Percentiles rank a stretch among this genome's conserved stretches.
Conservation (phyloP, 768 basidiomycete species). For the Coprinopsis sp. region DNA sequence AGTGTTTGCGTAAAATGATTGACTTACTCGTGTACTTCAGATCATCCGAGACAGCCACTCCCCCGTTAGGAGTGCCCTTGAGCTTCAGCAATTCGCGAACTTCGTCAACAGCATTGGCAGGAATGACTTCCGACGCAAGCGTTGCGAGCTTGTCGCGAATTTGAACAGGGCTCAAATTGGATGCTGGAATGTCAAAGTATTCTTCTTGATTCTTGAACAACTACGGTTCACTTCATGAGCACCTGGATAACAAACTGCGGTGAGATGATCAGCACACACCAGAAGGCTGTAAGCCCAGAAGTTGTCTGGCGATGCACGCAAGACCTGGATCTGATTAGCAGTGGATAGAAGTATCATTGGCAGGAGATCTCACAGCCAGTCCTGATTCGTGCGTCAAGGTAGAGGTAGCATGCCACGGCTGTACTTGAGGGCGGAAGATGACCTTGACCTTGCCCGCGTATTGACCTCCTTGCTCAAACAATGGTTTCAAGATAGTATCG, state of each 20-base stretch:
- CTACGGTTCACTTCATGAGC: slow-evolving; percentile 31
- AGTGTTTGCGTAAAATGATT: background rate
- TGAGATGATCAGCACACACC: slow-evolving; percentile 32
- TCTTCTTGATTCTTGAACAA: slow-evolving; percentile 71
- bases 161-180: slow-evolving; percentile 61
- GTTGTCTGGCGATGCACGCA: slow-evolving; percentile 63
- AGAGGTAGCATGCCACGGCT: slow-evolving; percentile 78
- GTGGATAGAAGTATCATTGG: background rate
- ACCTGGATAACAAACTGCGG: background rate
- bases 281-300: slow-evolving; percentile 76
- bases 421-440: slow-evolving; percentile 66
- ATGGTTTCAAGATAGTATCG: slow-evolving; percentile 55
- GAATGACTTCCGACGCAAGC: slow-evolving; percentile 53
- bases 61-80: slow-evolving; percentile 69
- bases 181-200: slow-evolving; percentile 76
- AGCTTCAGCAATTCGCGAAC: slow-evolving; percentile 61
- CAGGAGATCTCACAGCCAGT: slow-evolving; percentile 53
- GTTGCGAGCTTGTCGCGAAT: slow-evolving; percentile 69
- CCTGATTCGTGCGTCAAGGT: slow-evolving; percentile 78
- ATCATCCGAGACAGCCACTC: slow-evolving; percentile 77
- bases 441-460: slow-evolving; percentile 72
- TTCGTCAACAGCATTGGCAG: slow-evolving; percentile 41
- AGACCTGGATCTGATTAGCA: slow-evolving; percentile 44
- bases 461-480: slow-evolving; percentile 51
- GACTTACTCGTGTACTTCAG: slow-evolving; percentile 83